Conservation (phyloP, 352 stramenopile genomes). For the Phytophthora hybrid region DNA sequence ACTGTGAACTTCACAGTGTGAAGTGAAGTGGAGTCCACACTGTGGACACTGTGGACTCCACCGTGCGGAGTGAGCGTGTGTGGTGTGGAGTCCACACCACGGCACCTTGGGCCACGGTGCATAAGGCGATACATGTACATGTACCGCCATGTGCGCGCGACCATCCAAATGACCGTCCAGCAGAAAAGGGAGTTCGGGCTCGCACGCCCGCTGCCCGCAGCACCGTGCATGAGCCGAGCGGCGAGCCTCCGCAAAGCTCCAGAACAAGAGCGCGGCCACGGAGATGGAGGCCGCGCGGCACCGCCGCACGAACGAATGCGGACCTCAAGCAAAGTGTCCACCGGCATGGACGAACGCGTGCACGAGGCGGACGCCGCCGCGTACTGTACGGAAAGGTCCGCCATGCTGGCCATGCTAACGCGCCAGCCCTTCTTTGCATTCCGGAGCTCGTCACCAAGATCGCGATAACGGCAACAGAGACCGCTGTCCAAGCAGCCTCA, state of each 20-base stretch:
- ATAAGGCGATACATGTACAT: too few species aligned
- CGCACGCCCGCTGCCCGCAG: background rate
- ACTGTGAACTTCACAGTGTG: too few species aligned
- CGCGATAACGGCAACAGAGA: constrained; percentile 7
- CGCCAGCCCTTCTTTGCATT: constrained; percentile 41
- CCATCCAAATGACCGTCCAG: constrained; percentile 24
- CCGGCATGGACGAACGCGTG: constrained; percentile 15
- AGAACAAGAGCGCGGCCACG: constrained; percentile 41
- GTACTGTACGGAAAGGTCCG: constrained; percentile 23
- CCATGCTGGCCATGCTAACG: constrained; percentile 16
- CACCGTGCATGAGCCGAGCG: background rate
- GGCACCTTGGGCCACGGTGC: too few species aligned
- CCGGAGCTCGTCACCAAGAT: constrained; percentile 38
- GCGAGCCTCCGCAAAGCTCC: constrained; percentile 5
- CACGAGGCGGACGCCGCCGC: constrained; percentile 4
- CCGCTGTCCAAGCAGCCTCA: constrained; percentile 1
- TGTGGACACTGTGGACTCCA: too few species aligned
- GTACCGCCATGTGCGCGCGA: constrained; percentile 14
- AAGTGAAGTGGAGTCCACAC: too few species aligned
- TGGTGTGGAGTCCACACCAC: too few species aligned
- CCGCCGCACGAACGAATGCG: constrained; percentile 11
- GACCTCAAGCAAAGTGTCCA: constrained; percentile 1
- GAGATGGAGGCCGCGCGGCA: constrained; percentile 24
- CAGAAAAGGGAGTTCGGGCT: constrained; percentile 25
- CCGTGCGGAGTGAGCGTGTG: too few species aligned